These are phyloP conservation scores for Pyrenophora teres DNA, from an alignment of 2,329 filamentous ascomycete species.

Conservation along the genomic window DNA sequence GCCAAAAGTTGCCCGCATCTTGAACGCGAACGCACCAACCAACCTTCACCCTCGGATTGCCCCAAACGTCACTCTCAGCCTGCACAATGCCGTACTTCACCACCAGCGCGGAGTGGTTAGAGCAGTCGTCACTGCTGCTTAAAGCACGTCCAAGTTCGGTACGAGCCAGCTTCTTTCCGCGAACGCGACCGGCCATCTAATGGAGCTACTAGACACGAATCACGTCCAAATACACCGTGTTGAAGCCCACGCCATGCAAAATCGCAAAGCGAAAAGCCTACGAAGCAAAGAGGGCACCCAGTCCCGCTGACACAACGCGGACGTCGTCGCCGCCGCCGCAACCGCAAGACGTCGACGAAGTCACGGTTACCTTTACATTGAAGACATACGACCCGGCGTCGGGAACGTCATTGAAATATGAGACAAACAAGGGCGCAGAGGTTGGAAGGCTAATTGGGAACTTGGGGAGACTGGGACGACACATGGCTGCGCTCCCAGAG, in stretches of 20 bases:
- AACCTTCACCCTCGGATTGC: conserved; percentile 12
- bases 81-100: conserved; percentile 74
- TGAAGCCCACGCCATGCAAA: conserved; percentile 48
- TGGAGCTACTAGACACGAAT: conserved; percentile 71
- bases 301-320: conserved; percentile 28
- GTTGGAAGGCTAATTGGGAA: conserved; percentile 80
- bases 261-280: conserved; percentile 43
- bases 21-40: conserved; percentile 9
- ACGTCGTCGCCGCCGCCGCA: conserved; percentile 39
- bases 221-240: conserved; percentile 88
- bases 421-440: conserved; percentile 87
- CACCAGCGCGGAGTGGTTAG: conserved; percentile 88
- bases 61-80: conserved; percentile 12
- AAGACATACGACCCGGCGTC: conserved; percentile 87
- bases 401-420: conserved; percentile 86
- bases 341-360: conserved; percentile 32
- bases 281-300: conserved; percentile 33
- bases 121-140: conserved; percentile 82
- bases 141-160: conserved; percentile 85
- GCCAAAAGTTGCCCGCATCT: conserved; percentile 35
- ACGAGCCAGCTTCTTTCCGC: conserved; percentile 41
- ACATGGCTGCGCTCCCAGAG: conserved; percentile 58
- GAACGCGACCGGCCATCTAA: conserved; percentile 19
- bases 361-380: conserved; percentile 70
- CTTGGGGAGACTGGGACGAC: conserved; percentile 74